phyloP scores from a whole-genome alignment of 805 yeast species.

The Metschnikowia shivogae region DNA sequence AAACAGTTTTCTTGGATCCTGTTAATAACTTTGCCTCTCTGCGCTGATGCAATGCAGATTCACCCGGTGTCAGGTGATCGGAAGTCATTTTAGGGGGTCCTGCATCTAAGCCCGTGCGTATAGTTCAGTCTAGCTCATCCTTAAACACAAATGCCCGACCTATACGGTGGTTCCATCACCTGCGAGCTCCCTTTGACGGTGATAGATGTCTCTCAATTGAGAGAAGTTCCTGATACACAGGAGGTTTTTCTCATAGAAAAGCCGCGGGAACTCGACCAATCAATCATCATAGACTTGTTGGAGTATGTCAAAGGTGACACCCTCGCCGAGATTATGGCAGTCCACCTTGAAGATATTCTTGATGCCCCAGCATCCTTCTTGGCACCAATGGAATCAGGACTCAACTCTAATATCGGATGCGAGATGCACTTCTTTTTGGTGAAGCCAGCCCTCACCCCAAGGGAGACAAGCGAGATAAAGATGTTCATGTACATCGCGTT shows the following conservation, averaged over 20 bases:
- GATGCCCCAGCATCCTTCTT: constrained; percentile 20
- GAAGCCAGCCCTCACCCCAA: constrained; percentile 16
- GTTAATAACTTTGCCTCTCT: too few relatives aligned
- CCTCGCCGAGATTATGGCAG: constrained; percentile 42
- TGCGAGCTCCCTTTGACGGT: constrained; percentile 55
- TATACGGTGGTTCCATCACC: constrained; percentile 72
- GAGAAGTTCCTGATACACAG: constrained; percentile 91
- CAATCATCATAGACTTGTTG: constrained; percentile 61
- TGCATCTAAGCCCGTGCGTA: background rate
- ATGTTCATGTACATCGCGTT: constrained; percentile 54
- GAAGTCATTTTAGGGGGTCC: background rate
- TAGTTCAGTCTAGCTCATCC: background rate
- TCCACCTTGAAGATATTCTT: constrained; percentile 56
- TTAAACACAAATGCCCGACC: background rate
- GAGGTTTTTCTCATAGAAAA: constrained; percentile 70
- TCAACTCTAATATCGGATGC: constrained; percentile 8
- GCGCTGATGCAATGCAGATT: too few relatives aligned
- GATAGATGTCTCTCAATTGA: constrained; percentile 69
- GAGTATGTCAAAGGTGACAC: constrained; percentile 42
- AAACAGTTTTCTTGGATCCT: too few relatives aligned
- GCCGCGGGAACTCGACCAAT: constrained; percentile 39
- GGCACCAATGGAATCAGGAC: constrained; percentile 17
- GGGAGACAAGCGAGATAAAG: constrained; percentile 12
- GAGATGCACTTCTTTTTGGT: constrained; percentile 16
- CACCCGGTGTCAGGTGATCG: too few relatives aligned